phyloP scores from a whole-genome alignment of 192 early-diverging fungal genomes.

The Dissophora globulifera region DNA sequence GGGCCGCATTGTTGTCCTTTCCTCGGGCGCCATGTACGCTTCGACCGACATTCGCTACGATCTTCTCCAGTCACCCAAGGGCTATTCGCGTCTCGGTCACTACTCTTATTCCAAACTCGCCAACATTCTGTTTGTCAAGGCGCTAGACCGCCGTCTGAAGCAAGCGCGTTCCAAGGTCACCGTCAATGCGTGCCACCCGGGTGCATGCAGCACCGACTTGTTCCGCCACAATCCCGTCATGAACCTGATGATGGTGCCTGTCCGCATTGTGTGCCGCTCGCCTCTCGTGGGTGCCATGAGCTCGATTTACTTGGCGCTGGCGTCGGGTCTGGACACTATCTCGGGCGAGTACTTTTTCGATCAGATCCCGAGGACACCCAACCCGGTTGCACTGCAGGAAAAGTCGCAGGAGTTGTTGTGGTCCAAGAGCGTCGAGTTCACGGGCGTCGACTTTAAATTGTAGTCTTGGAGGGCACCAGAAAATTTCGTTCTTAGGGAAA shows the following conservation, averaged over 20 bases:
- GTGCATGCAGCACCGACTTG: constrained; percentile 60
- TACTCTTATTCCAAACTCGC: constrained; percentile 70
- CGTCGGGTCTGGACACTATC: constrained; percentile 54
- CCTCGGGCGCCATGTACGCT: constrained; percentile 59
- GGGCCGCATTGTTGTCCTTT: constrained; percentile 62
- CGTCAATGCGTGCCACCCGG: constrained; percentile 68
- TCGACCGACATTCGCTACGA: constrained; percentile 56
- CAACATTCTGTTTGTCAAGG: constrained; percentile 60
- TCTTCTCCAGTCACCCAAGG: constrained; percentile 55
- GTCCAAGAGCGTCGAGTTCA: constrained; percentile 50
- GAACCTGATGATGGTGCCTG: constrained; percentile 48
- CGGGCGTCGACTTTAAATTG: constrained; percentile 29
- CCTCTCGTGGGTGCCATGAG: constrained; percentile 52
- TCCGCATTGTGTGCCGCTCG: constrained; percentile 50
- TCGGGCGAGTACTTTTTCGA: constrained; percentile 57
- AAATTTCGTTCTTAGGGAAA: no score
- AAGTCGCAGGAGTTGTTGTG: constrained; percentile 38
- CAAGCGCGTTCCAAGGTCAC: constrained; percentile 36
- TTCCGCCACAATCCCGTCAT: constrained; percentile 58
- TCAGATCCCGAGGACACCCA: constrained; percentile 30
- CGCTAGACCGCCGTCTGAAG: constrained; percentile 58
- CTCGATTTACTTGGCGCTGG: constrained; percentile 57
- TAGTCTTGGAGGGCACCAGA: no score
- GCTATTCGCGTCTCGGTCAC: constrained; percentile 61
- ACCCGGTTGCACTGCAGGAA: constrained; percentile 26